phyloP scores from a whole-genome alignment of 2,329 filamentous ascomycete species.

The Colletotrichum sojae region DNA sequence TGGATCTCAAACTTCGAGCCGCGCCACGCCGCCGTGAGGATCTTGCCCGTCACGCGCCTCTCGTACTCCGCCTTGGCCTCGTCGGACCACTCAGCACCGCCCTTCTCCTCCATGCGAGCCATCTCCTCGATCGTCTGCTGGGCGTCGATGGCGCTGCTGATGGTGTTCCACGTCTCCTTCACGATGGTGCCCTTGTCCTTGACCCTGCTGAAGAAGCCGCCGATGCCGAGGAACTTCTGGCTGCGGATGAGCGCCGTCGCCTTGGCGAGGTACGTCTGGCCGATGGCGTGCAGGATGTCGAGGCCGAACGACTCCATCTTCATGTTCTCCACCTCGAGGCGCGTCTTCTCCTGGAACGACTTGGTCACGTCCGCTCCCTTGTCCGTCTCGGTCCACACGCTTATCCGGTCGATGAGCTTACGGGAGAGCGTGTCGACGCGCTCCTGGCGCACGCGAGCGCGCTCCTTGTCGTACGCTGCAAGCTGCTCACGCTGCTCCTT shows the following conservation, averaged over 20 bases:
- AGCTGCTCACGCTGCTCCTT: constrained; percentile 96
- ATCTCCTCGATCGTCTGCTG: constrained; percentile 99
- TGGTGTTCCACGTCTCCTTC: constrained; percentile 99
- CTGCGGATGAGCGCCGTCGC: constrained; percentile 90
- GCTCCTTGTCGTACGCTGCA: constrained; percentile 88
- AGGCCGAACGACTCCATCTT: constrained; percentile 99
- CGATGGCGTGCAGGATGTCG: constrained; percentile 96
- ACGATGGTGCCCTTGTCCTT: constrained; percentile 97
- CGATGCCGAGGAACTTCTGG: constrained; percentile 96
- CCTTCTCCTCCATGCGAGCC: constrained; percentile 94
- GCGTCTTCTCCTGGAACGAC: constrained; percentile 94
- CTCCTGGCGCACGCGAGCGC: constrained; percentile 86
- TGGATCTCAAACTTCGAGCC: constrained; percentile 99
- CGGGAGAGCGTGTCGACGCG: constrained; percentile 86
- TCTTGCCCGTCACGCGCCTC: constrained; percentile 96
- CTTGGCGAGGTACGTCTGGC: constrained; percentile 90
- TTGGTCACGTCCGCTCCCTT: constrained; percentile 86
- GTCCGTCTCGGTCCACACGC: constrained; percentile 97
- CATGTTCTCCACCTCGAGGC: constrained; percentile 94
- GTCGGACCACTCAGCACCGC: constrained; percentile 98
- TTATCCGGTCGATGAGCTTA: constrained; percentile 91
- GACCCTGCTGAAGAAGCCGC: constrained; percentile 92
- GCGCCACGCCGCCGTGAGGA: constrained; percentile 95
- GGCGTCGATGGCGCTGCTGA: constrained; percentile 94
- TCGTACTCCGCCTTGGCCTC: constrained; percentile 97